Conservation (phyloP, 2,329 filamentous ascomycete genomes). For the Aspergillus sp. region DNA sequence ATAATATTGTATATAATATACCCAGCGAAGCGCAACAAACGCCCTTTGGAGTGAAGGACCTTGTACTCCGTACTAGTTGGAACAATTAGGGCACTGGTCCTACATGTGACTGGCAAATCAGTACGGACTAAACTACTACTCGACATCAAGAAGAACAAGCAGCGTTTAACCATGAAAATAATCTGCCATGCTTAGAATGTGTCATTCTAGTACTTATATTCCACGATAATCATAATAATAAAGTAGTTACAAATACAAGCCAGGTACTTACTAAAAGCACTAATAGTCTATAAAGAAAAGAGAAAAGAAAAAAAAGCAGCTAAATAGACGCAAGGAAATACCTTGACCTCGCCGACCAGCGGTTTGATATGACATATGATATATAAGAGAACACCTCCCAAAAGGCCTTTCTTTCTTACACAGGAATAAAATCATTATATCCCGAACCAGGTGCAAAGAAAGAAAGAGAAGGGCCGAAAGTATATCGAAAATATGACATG, state of each 20-base stretch:
- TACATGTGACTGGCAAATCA: too few species aligned
- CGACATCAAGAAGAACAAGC: too few species aligned
- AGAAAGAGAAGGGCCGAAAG: slow-evolving; percentile 2
- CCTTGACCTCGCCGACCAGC: background rate
- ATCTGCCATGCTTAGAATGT: background rate
- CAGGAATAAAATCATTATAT: background rate
- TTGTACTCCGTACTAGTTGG: too few species aligned
- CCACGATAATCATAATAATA: too few species aligned
- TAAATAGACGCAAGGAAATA: background rate
- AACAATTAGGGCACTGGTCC: too few species aligned
- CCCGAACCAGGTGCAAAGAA: background rate
- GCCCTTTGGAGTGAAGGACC: too few species aligned
- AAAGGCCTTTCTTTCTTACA: too few species aligned
- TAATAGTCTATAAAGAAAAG: background rate
- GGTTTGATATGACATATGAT: background rate
- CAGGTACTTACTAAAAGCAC: background rate
- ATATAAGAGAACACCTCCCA: too few species aligned
- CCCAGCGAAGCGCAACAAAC: too few species aligned
- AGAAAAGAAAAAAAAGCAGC: background rate
- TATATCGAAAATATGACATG: background rate
- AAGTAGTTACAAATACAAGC: background rate
- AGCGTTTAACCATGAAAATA: too few species aligned
- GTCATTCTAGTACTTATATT: background rate
- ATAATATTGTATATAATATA: background rate
- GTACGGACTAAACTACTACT: too few species aligned